These are phyloP conservation scores for Bipolaris cookei DNA, from an alignment of 2,329 filamentous ascomycete genomes.

Conservation along the genomic window DNA sequence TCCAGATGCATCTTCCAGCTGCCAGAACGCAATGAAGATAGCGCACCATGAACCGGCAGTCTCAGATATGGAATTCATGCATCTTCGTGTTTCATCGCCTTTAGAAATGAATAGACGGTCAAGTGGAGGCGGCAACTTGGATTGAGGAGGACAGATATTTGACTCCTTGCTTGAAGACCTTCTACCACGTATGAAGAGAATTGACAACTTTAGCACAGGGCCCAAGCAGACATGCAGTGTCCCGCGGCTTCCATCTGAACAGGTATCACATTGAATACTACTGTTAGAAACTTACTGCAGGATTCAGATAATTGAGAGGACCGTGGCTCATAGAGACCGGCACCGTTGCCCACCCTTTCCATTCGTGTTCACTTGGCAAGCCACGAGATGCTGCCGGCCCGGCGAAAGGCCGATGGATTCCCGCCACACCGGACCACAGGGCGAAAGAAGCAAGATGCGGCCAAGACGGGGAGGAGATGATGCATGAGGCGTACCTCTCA, in stretches of 20 bases:
- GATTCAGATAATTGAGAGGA: no score
- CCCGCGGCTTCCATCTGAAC: no score
- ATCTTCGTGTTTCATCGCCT: no score
- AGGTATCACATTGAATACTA: no score
- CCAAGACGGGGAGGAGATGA: constrained; percentile 9
- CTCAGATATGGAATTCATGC: neutral
- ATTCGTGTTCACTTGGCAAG: neutral
- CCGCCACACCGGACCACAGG: neutral
- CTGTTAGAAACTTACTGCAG: no score
- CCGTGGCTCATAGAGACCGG: neutral
- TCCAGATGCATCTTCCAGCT: constrained; percentile 17
- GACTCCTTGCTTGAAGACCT: neutral
- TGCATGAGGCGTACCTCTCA: constrained; percentile 5
- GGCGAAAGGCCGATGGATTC: constrained; percentile 2
- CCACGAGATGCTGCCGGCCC: neutral
- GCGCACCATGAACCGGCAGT: neutral
- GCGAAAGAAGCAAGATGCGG: constrained; percentile 12
- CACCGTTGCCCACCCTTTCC: neutral
- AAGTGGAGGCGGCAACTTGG: neutral
- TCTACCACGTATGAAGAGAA: neutral
- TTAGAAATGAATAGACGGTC: neutral
- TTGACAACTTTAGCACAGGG: no score
- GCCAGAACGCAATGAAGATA: constrained; percentile 2
- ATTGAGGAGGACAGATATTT: no score
- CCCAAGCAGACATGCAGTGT: no score